A percentile compares a stretch with the other conserved stretches of the same genome.
Conservation (phyloP, 1,139 yeast species). For the Diutina neorugosa region DNA sequence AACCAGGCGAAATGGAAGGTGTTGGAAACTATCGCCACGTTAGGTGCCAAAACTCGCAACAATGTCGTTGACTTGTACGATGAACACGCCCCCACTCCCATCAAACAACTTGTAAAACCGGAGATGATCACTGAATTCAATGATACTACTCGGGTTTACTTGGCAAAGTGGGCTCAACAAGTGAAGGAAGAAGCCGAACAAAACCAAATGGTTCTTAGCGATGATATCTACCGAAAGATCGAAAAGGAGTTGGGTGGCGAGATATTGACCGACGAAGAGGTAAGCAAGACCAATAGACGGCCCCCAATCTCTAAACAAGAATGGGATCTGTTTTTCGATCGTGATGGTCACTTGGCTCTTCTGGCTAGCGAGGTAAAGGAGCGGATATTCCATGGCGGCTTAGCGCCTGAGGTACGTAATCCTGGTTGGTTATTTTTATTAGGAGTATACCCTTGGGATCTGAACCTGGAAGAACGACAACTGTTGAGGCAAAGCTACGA, state of each 20-base stretch:
- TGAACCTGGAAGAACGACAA: conserved; percentile 56
- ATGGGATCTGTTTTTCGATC: conserved; percentile 80
- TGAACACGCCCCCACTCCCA: conserved; percentile 48
- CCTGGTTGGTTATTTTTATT: conserved; percentile 83
- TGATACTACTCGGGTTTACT: conserved; percentile 80
- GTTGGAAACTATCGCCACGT: conserved; percentile 72
- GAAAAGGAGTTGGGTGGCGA: conserved; percentile 53
- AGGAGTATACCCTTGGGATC: conserved; percentile 84
- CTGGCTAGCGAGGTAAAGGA: conserved; percentile 72
- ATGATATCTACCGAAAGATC: conserved; percentile 36
- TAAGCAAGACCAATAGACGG: conserved; percentile 48
- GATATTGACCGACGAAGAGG: conserved; percentile 47
- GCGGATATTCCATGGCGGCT: conserved; percentile 83
- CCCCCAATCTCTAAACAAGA: conserved; percentile 58
- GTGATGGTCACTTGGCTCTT: conserved; percentile 56
- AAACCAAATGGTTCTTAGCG: conserved; percentile 44
- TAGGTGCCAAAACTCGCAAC: conserved; percentile 57
- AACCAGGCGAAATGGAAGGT: conserved; percentile 78
- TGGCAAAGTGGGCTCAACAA: conserved; percentile 95
- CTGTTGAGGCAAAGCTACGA: conserved; percentile 44
- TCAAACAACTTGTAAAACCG: conserved; percentile 54
- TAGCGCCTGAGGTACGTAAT: conserved; percentile 43
- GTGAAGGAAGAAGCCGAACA: conserved; percentile 88
- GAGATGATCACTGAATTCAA: conserved; percentile 89
- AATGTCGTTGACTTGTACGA: conserved; percentile 48